These are phyloP conservation scores for Elongisporangium undulatum DNA, from an alignment of 352 stramenopile genomes.

Conservation along the genomic window DNA sequence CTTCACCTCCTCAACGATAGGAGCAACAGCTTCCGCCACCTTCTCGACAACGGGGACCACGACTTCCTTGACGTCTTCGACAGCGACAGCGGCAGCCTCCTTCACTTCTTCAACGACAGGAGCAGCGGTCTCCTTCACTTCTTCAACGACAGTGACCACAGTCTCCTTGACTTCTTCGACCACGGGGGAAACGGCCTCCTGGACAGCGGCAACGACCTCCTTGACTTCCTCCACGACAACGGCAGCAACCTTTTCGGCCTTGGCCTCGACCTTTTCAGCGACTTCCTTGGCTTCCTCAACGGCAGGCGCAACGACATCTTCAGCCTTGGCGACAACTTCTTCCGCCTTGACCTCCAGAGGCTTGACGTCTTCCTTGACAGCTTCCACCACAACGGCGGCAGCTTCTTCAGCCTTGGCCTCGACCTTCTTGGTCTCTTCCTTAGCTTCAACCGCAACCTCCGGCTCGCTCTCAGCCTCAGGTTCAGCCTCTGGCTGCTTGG, in stretches of 20 bases:
- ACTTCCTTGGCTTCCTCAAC: slow-evolving; percentile 5
- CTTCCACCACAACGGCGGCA: slow-evolving; percentile 4
- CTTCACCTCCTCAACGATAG: slow-evolving; percentile 1
- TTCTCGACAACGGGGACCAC: background rate
- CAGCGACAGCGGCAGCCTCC: background rate
- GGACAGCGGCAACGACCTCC: slow-evolving; percentile 20
- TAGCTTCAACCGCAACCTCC: slow-evolving; percentile 1
- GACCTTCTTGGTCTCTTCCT: slow-evolving; percentile 7
- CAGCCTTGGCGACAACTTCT: slow-evolving; percentile 1
- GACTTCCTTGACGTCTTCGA: background rate
- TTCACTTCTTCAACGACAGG: background rate
- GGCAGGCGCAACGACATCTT: background rate
- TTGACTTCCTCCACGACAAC: slow-evolving; percentile 17
- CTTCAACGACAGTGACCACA: background rate
- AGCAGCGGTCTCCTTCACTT: slow-evolving; percentile 4
- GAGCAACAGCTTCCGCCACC: slow-evolving; percentile 2
- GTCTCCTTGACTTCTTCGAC: slow-evolving; percentile 22
- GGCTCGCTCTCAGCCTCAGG: slow-evolving; percentile 9
- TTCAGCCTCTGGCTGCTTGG: slow-evolving; percentile 8
- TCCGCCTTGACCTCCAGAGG: slow-evolving; percentile 6
- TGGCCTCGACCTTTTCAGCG: slow-evolving; percentile 1
- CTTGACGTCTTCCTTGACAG: slow-evolving; percentile 9
- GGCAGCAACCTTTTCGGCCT: background rate
- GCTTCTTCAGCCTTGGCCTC: slow-evolving; percentile 9
- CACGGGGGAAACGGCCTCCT: slow-evolving; percentile 17